A percentile compares a stretch with the other conserved stretches of the same genome.
These are phyloP conservation scores for Ceratobasidium sp. DNA, from an alignment of 1,284 basidiomycete genomes.

Conservation along the genomic window DNA sequence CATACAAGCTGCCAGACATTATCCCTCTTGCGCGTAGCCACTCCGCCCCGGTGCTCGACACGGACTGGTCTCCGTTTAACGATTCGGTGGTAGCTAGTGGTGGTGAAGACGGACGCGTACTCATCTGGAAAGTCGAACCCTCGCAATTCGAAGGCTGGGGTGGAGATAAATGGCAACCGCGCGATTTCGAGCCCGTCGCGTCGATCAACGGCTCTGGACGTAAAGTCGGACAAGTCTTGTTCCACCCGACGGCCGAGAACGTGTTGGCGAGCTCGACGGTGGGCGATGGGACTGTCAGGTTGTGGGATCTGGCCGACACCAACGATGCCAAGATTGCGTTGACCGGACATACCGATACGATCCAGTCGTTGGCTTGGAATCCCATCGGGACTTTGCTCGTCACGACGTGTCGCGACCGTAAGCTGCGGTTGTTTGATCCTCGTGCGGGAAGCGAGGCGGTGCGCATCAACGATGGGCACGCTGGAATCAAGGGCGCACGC, in stretches of 20 bases:
- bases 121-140: constrained; percentile 86
- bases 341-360: constrained; percentile 82
- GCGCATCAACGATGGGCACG: constrained; percentile 83
- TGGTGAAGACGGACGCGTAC: constrained; percentile 92
- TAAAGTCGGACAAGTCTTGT: constrained; percentile 93
- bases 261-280: constrained; percentile 82
- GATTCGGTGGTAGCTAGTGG: constrained; percentile 89
- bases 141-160: constrained; percentile 84
- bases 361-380: constrained; percentile 89
- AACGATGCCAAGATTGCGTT: constrained; percentile 70
- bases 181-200: constrained; percentile 83
- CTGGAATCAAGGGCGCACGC: constrained; percentile 91
- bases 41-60: constrained; percentile 86
- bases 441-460: constrained; percentile 81
- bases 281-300: constrained; percentile 86
- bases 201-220: constrained; percentile 76
- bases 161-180: constrained; percentile 78
- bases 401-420: constrained; percentile 90
- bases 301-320: constrained; percentile 85
- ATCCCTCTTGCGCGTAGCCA: constrained; percentile 89
- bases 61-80: constrained; percentile 95
- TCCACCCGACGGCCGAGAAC: constrained; percentile 90
- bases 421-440: constrained; percentile 90
- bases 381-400: constrained; percentile 76
- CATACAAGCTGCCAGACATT: constrained; percentile 87